Evolutionary conservation across 164 flowering plant genomes (phyloP).

Genomic region (Umbilicus rupestris): DNA sequence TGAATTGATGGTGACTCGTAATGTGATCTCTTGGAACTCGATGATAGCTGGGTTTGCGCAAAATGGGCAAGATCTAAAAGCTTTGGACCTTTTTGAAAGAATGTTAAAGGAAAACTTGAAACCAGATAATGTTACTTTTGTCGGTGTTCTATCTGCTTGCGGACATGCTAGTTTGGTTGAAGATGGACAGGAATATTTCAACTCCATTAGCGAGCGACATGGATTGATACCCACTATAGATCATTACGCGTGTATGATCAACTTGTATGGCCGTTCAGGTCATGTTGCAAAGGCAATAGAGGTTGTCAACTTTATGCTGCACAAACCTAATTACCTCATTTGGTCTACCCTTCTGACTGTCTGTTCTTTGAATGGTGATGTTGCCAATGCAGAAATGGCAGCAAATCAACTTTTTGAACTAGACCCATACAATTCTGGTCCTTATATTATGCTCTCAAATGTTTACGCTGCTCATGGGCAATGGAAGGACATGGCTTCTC

Average conservation of each 20-base stretch:
- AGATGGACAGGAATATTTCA: conserved; percentile 32
- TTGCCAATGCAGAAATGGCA: conserved; percentile 39
- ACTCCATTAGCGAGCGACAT: conserved; percentile 31
- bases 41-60: conserved; percentile 35
- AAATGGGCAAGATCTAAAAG: conserved; percentile 42
- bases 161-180: conserved; percentile 30
- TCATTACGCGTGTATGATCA: conserved; percentile 54
- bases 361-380: conserved; percentile 27
- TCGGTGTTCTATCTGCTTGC: conserved; percentile 43
- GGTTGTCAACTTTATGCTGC: conserved; percentile 30
- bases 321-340: conserved; percentile 29
- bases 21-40: conserved; percentile 29
- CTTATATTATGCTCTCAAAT: conserved; percentile 62
- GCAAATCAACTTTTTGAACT: conserved; percentile 33
- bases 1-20: conserved; percentile 22
- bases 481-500: conserved; percentile 41
- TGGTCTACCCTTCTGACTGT: conserved; percentile 54
- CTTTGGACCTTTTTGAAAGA: conserved; percentile 35
- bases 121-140: conserved; percentile 50
- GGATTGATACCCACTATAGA: conserved; percentile 36
- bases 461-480: conserved; percentile 45
- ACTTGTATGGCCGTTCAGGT: conserved; percentile 45
- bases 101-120: conserved; percentile 33
- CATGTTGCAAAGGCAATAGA: conserved; percentile 28
- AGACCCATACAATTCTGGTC: conserved; percentile 59